Base-by-base conservation (phyloP, 176 grass and related monocot species). In the Neostapfia colusana region DNA sequence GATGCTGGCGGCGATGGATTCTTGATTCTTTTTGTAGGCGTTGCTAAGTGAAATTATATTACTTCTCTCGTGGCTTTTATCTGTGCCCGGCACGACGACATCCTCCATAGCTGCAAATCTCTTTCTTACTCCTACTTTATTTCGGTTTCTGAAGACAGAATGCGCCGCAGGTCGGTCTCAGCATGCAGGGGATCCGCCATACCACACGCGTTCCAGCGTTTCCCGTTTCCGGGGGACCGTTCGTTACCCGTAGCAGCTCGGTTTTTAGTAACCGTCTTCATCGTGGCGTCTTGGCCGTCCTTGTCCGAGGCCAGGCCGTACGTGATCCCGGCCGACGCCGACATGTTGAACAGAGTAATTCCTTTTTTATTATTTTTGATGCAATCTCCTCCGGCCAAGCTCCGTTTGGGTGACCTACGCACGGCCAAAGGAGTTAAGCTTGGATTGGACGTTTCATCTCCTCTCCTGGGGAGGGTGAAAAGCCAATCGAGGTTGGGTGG, bases 11-110 rank as follows among this genome's bases (percentile, higher is more conserved):
- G 7, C 17, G 53, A 39, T 64, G 25, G 45, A 48, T 48, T 16
- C 45, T 48, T 16, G 16, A 63, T 84, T 84, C 39, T 76, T 59
- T 59, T 83, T 45, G 31, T 50, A 57, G 67, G 69, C 21, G 17
- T 15, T 39, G 49, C 20, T 26, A 9, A 5, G 26, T 26, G 37
- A n/a, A 64, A 20, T 37, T 39, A 60, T 20, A 43, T 23, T 20
- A 43, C 35, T 39, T 34, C 13, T 16, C 14, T 31, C 42, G 37
- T 70, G 51, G 45, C 17, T 18, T 69, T 84, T 63, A 21, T 53
- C 21, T 31, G 31, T 31, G 31, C 31, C 31, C 31, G 42, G 31
- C 54, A 62, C 54, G 72, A 36, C 54, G 62, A 24, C 38, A 61
- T 31, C 12, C 12, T 36, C 7, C 27, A 3, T 31, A 31, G 31